Base-by-base conservation (phyloP, 441 rosid genomes). In the Melastoma candidum region DNA sequence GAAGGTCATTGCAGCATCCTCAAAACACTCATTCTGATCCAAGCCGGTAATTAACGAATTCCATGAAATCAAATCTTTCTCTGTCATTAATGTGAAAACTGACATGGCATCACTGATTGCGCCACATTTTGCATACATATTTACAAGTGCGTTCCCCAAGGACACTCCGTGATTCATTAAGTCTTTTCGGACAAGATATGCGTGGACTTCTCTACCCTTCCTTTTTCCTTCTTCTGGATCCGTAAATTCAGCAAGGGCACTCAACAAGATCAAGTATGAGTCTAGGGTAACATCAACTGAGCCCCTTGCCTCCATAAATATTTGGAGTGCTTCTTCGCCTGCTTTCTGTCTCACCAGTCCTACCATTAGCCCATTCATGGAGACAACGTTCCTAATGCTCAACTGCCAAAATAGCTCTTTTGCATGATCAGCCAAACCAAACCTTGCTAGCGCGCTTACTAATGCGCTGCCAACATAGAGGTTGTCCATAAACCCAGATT, bases 201-300 rank as follows among this genome's bases (percentile, higher is more conserved):
- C 95, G 64, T 90, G 97, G 60, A 87, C 84, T 78, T 83, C 95
- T 75, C 70, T 78, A 51, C 97, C 96, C 63, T 77, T 87, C 63
- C 67, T 81, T 61, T 67, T 74, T 54, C 95, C 92, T 66, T 74
- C 68, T 57, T 70, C 81, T 57, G 68, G 59, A 39, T 48, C 46
- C 26, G 68, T 11, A 64, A 76, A 90, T 65, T 90, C 89, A 29
- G 95, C 61, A 69, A 81, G 76, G 44, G 96, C 80, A 75, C 87
- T 79, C 62, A 90, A 76, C 45, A 87, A 77, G 65, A 83, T 73
- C 14, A 81, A 74, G 45, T 76, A 77, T 3, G 97, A 75, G 63
- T 87, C 92, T 11, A 68, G 63, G 75, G 76, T 84, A 49, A 70
- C 58, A 67, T 77, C 76, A 57, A 79, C 79, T 67, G 57, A 49